Evolutionary conservation across 179 eudicot genomes (phyloP).

Genomic region (Spergularia azorica): DNA sequence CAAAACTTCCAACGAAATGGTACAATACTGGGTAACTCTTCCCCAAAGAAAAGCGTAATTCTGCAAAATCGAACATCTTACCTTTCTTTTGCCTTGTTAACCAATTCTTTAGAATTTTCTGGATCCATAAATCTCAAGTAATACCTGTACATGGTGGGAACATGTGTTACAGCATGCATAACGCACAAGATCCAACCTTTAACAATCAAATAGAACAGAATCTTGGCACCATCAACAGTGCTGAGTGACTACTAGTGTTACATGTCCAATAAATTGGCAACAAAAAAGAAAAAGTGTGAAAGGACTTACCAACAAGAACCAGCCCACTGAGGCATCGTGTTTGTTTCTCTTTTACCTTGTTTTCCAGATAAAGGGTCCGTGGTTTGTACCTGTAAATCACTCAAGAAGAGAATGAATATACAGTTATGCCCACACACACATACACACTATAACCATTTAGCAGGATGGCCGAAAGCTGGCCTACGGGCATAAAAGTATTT

Average conservation of each 20-base stretch:
- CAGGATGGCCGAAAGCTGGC: neutral
- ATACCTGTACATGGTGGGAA: conserved; percentile 62
- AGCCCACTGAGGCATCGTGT: conserved; percentile 99
- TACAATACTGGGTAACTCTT: neutral
- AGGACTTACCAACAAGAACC: conserved; percentile 93
- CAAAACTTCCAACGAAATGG: neutral
- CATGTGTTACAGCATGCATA: conserved; percentile 8
- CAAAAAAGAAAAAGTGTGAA: conserved; percentile 5
- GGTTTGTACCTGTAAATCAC: conserved; percentile 65
- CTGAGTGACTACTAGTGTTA: neutral
- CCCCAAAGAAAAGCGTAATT: neutral
- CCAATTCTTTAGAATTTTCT: conserved; percentile 69
- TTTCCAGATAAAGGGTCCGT: conserved; percentile 70
- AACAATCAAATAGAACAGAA: neutral
- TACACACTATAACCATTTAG: neutral
- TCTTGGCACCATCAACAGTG: neutral
- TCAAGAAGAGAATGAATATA: neutral
- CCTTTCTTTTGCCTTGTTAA: conserved; percentile 83
- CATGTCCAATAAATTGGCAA: conserved; percentile 13
- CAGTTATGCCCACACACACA: neutral
- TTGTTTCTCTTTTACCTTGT: conserved; percentile 87
- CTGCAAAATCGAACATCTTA: conserved; percentile 27
- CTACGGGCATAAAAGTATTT: neutral
- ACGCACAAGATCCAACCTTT: neutral
- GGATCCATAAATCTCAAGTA: conserved; percentile 99